phyloP scores from a whole-genome alignment of 2,329 filamentous ascomycete genomes.

The Penicillium sp. region DNA sequence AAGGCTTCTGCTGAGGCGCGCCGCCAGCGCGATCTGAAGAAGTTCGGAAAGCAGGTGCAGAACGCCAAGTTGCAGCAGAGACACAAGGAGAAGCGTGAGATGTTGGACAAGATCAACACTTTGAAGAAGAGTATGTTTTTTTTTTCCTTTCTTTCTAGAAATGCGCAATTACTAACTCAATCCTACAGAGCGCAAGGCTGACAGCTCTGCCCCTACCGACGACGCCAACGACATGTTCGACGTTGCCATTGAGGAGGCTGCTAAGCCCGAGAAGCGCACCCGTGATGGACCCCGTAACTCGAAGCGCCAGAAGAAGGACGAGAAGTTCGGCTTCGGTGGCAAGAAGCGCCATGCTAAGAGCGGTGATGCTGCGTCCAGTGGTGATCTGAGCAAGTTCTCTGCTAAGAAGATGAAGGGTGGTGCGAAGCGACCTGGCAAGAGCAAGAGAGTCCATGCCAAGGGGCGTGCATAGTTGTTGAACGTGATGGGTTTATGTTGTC shows the following conservation, averaged over 20 bases:
- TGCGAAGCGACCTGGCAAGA: conserved; percentile 51
- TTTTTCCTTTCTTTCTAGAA: background rate
- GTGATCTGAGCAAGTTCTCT: conserved; percentile 76
- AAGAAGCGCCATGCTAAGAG: conserved; percentile 93
- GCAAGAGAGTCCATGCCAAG: conserved; percentile 41
- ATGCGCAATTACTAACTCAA: conserved; percentile 23
- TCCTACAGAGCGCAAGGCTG: conserved; percentile 70
- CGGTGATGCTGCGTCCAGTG: conserved; percentile 77
- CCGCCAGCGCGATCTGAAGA: conserved; percentile 92
- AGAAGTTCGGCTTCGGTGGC: conserved; percentile 91
- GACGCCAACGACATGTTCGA: conserved; percentile 83
- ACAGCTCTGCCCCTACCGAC: conserved; percentile 59
- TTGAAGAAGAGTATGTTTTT: conserved; percentile 83
- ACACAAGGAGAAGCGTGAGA: conserved; percentile 85
- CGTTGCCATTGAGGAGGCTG: conserved; percentile 71
- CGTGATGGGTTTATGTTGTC: conserved; percentile 8
- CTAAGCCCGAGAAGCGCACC: conserved; percentile 53
- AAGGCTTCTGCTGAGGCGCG: conserved; percentile 89
- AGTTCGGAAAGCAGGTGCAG: conserved; percentile 98
- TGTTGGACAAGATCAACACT: conserved; percentile 89
- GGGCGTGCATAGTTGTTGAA: conserved; percentile 21
- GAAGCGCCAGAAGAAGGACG: conserved; percentile 90
- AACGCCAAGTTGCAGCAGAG: conserved; percentile 93
- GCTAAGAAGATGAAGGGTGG: conserved; percentile 76
- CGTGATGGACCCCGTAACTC: conserved; percentile 39